A percentile compares a stretch with the other conserved stretches of the same genome.
Conservation (phyloP, 139 green algal genomes). For the Chlorella sorokiniana region DNA sequence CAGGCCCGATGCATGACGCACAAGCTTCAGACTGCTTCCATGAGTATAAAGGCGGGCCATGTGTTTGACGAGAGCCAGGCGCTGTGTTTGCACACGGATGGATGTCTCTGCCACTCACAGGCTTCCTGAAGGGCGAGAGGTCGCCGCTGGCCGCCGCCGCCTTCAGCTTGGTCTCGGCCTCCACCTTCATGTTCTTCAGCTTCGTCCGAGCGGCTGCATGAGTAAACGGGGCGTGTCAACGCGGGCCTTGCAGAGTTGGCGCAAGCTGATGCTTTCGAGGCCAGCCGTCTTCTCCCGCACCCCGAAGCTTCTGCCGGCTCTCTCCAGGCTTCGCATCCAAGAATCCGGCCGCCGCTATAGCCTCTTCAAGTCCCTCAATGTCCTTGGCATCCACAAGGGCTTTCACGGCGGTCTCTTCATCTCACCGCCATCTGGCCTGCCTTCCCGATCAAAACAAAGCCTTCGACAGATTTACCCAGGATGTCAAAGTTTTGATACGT, state of each 20-base stretch:
- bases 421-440: constrained; percentile 23
- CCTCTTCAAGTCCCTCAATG: constrained; percentile 60
- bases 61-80: too few relatives aligned
- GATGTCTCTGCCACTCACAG: constrained; percentile 19
- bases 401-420: constrained; percentile 45
- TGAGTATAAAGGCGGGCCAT: too few relatives aligned
- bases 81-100: background rate
- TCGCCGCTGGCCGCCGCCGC: constrained; percentile 6
- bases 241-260: background rate
- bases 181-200: constrained; percentile 68
- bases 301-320: constrained; percentile 79
- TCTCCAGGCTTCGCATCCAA: constrained; percentile 78
- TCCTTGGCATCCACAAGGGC: constrained; percentile 70
- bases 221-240: background rate
- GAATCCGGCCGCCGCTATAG: constrained; percentile 69
- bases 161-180: constrained; percentile 46
- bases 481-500: too few relatives aligned
- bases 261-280: background rate
- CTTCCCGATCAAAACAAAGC: too few relatives aligned
- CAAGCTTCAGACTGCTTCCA: background rate
- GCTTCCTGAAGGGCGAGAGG: constrained; percentile 25
- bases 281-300: constrained; percentile 33
- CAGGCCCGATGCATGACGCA: too few relatives aligned
- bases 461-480: too few relatives aligned
- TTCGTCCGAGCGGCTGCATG: constrained; percentile 75